Conservation (phyloP, 2,329 filamentous ascomycete genomes). For the Alternaria triticina region DNA sequence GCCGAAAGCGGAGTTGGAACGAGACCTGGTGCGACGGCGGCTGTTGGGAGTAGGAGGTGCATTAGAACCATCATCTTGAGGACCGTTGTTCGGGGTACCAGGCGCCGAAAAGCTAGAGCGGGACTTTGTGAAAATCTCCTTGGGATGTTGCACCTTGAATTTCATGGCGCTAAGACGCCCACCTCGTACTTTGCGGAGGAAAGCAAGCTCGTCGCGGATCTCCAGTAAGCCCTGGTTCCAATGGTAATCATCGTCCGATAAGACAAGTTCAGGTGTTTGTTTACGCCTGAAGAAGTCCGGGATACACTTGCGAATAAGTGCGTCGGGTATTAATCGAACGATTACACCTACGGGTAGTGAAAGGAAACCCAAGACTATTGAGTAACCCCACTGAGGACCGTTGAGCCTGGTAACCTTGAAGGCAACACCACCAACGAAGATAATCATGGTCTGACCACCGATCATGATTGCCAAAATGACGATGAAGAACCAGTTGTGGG, state of each 20-base stretch:
- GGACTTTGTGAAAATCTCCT: conserved; percentile 69
- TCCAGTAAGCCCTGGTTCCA: conserved; percentile 77
- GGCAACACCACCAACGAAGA: conserved; percentile 82
- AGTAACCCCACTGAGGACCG: conserved; percentile 84
- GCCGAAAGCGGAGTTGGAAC: conserved; percentile 75
- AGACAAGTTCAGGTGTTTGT: conserved; percentile 49
- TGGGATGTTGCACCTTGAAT: conserved; percentile 78
- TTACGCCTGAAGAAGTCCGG: conserved; percentile 53
- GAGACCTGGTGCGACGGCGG: conserved; percentile 67
- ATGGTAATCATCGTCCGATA: conserved; percentile 56
- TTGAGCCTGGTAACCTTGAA: conserved; percentile 77
- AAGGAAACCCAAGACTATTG: conserved; percentile 80
- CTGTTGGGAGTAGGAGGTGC: conserved; percentile 61
- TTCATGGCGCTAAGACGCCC: conserved; percentile 82
- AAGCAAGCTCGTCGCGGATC: conserved; percentile 79
- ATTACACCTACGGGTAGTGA: conserved; percentile 84
- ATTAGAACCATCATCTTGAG: conserved; percentile 48
- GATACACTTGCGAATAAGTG: conserved; percentile 57
- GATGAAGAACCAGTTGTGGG: conserved; percentile 87
- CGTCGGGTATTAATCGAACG: conserved; percentile 83
- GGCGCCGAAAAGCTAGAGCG: conserved; percentile 70
- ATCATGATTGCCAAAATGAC: conserved; percentile 86
- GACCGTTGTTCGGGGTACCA: conserved; percentile 67
- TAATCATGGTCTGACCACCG: conserved; percentile 85
- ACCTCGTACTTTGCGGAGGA: conserved; percentile 80